Evolutionary conservation across 345 rosid genomes (phyloP).

Genomic region (Cochlearia excelsa): DNA sequence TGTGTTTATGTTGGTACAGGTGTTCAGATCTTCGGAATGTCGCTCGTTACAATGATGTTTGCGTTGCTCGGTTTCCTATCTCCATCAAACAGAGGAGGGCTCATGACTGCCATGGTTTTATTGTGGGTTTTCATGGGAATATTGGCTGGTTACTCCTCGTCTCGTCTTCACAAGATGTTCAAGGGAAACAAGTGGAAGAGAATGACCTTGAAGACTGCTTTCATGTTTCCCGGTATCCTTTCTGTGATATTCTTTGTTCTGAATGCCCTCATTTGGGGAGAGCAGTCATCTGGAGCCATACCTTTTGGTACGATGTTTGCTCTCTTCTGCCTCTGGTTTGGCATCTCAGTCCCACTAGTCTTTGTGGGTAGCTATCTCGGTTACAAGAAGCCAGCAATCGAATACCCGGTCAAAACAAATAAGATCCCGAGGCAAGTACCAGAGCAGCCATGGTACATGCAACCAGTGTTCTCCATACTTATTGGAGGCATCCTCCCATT

Average conservation of each 20-base stretch:
- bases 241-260: slow-evolving; percentile 75
- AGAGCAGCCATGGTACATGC: slow-evolving; percentile 96
- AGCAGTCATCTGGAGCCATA: slow-evolving; percentile 86
- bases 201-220: slow-evolving; percentile 82
- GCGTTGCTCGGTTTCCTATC: slow-evolving; percentile 87
- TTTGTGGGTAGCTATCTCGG: slow-evolving; percentile 91
- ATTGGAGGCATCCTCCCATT: slow-evolving; percentile 93
- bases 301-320: slow-evolving; percentile 97
- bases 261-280: slow-evolving; percentile 88
- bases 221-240: slow-evolving; percentile 90
- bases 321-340: slow-evolving; percentile 86
- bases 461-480: slow-evolving; percentile 74
- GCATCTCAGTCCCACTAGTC: slow-evolving; percentile 89
- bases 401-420: slow-evolving; percentile 90
- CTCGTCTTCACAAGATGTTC: slow-evolving; percentile 85
- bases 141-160: slow-evolving; percentile 82
- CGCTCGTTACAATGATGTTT: slow-evolving; percentile 94
- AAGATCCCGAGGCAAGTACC: slow-evolving; percentile 91
- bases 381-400: slow-evolving; percentile 78
- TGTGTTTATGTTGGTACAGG: slow-evolving; percentile 92
- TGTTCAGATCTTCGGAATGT: slow-evolving; percentile 82
- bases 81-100: slow-evolving; percentile 96
- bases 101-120: slow-evolving; percentile 97
- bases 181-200: slow-evolving; percentile 92
- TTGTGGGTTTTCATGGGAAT: slow-evolving; percentile 97